These are phyloP conservation scores for Nigrospora oryzae DNA, from an alignment of 2,329 filamentous ascomycete species.

Conservation along the genomic window DNA sequence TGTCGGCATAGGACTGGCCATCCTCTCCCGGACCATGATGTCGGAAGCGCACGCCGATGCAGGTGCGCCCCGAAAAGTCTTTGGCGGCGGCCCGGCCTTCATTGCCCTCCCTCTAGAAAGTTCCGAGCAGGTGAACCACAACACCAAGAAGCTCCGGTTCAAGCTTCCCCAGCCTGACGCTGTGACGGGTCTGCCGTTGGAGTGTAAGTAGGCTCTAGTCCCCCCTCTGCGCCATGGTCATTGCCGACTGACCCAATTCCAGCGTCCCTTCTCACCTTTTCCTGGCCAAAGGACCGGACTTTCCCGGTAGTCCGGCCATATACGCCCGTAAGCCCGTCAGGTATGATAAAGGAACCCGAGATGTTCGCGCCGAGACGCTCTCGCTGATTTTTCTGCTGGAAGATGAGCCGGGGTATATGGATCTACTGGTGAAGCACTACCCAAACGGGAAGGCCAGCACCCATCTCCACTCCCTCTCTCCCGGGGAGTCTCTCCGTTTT, in stretches of 20 bases:
- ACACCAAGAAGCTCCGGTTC: slow-evolving; percentile 50
- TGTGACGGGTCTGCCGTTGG: slow-evolving; percentile 39
- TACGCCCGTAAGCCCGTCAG: slow-evolving; percentile 49
- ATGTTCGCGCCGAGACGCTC: background rate
- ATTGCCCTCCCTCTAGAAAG: slow-evolving; percentile 40
- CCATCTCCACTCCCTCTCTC: slow-evolving; percentile 56
- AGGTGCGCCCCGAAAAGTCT: slow-evolving; percentile 16
- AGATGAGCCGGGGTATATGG: slow-evolving; percentile 50
- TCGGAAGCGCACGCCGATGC: slow-evolving; percentile 14
- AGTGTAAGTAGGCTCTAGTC: slow-evolving; percentile 26
- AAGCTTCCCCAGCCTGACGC: slow-evolving; percentile 38
- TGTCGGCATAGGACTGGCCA: slow-evolving; percentile 11
- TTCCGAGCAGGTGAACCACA: slow-evolving; percentile 45
- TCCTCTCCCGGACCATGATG: slow-evolving; percentile 14
- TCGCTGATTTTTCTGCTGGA: slow-evolving; percentile 1
- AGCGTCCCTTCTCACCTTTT: slow-evolving; percentile 50
- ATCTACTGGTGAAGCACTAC: slow-evolving; percentile 62
- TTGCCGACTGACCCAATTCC: slow-evolving; percentile 4
- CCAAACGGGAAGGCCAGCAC: slow-evolving; percentile 55
- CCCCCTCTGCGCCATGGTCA: background rate
- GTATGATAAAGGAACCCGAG: slow-evolving; percentile 20
- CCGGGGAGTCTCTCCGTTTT: slow-evolving; percentile 54
- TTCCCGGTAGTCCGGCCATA: slow-evolving; percentile 57
- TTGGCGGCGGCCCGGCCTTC: slow-evolving; percentile 29
- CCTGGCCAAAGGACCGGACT: slow-evolving; percentile 47